These are phyloP conservation scores for Suillus discolor DNA, from an alignment of 768 basidiomycete genomes.

Conservation along the genomic window DNA sequence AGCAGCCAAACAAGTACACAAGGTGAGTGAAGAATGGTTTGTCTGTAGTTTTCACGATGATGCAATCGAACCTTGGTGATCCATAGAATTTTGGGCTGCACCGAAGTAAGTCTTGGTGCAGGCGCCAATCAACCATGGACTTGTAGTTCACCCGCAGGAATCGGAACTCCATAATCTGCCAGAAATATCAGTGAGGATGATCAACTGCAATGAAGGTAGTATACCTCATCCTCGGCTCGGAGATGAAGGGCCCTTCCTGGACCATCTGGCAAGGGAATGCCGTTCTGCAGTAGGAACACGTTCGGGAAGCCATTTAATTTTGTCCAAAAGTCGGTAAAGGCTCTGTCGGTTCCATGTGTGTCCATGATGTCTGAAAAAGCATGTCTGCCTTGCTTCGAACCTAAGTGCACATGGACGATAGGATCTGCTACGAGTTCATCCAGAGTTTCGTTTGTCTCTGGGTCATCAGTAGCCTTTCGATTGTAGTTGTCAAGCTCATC, in stretches of 20 bases:
- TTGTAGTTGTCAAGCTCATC: background rate
- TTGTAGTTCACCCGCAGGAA: slow-evolving; percentile 21
- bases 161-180: background rate
- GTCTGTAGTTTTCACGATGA: slow-evolving; percentile 25
- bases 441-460: background rate
- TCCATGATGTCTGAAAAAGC: background rate
- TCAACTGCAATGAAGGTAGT: too few species aligned
- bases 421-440: background rate
- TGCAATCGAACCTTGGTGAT: slow-evolving; percentile 19
- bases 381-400: background rate
- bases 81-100: slow-evolving; percentile 20
- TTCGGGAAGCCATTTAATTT: background rate
- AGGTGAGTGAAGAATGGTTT: too few species aligned
- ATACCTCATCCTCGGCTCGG: too few species aligned
- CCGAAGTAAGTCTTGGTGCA: slow-evolving; percentile 14
- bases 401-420: background rate
- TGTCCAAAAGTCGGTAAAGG: background rate
- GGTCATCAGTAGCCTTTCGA: background rate
- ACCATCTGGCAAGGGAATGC: background rate
- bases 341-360: background rate
- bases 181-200: background rate
- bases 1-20: too few species aligned
- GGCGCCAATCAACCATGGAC: slow-evolving; percentile 19
- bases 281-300: background rate
- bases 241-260: background rate